Conservation (phyloP, 23 red algal genomes). For the Gracilaria vermiculophylla region DNA sequence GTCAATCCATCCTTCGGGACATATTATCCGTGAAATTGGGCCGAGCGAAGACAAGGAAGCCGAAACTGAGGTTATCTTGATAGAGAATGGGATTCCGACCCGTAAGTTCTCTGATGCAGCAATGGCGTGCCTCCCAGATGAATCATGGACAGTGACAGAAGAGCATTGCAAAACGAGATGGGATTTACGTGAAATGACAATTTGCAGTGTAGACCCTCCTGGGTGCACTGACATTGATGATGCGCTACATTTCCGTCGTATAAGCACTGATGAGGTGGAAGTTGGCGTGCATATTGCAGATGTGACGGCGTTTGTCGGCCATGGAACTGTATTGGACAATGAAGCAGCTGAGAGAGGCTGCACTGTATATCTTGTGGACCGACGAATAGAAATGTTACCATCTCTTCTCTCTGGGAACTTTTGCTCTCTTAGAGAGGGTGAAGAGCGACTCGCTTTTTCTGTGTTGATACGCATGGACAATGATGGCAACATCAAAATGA, state of each 20-base stretch:
- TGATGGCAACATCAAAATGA: slow-evolving; percentile 54
- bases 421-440: slow-evolving; percentile 76
- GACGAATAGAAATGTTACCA: slow-evolving; percentile 97
- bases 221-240: slow-evolving; percentile 99
- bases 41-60: slow-evolving; percentile 77
- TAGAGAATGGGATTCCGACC: slow-evolving; percentile 90
- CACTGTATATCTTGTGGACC: slow-evolving; percentile 97
- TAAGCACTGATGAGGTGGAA: slow-evolving; percentile 51
- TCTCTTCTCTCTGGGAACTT: slow-evolving; percentile 79
- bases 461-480: slow-evolving; percentile 79
- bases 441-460: slow-evolving; percentile 92
- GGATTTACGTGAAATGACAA: slow-evolving; percentile 75
- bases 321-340: slow-evolving; percentile 78
- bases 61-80: slow-evolving; percentile 90
- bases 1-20: slow-evolving; percentile 72
- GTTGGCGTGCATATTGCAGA: slow-evolving; percentile 99
- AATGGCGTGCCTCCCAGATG: slow-evolving; percentile 78
- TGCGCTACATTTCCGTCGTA: slow-evolving; percentile 79
- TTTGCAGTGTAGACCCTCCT: slow-evolving; percentile 93
- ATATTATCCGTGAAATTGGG: slow-evolving; percentile 89
- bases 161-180: slow-evolving; percentile 65
- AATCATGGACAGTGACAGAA: slow-evolving; percentile 75
- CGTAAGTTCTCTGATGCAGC: slow-evolving; percentile 90
- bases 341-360: slow-evolving; percentile 88
- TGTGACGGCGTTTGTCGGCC: slow-evolving; percentile 89